Conservation (phyloP, 2,329 filamentous ascomycete species). For the Cytospora mali region DNA sequence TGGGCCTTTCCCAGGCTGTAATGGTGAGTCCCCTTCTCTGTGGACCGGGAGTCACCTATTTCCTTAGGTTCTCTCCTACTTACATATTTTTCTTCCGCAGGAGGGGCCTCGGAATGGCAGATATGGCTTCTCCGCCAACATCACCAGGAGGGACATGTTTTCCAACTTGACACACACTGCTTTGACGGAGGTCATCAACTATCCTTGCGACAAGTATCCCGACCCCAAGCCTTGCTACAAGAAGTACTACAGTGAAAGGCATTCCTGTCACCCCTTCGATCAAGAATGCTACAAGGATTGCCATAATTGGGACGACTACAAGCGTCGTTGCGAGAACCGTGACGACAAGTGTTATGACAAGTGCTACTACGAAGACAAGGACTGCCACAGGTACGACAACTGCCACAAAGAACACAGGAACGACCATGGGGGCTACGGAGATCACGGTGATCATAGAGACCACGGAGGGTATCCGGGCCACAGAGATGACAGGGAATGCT, state of each 20-base stretch:
- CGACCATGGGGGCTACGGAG: not conserved
- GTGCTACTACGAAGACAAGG: conserved; percentile 16
- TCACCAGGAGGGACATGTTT: not conserved
- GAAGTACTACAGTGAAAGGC: conserved; percentile 17
- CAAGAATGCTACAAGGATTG: conserved; percentile 18
- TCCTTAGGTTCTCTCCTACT: not conserved
- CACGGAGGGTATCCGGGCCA: no score
- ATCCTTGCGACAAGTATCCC: conserved; percentile 11
- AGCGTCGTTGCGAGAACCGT: conserved; percentile 10
- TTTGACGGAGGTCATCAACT: not conserved
- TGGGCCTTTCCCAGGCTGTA: conserved; percentile 17
- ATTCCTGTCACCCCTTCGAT: conserved; percentile 22
- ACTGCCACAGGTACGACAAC: conserved; percentile 8
- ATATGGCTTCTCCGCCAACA: conserved; percentile 1
- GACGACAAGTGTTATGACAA: conserved; percentile 10
- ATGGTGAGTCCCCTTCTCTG: not conserved
- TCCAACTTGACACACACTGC: not conserved
- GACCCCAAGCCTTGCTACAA: conserved; percentile 8
- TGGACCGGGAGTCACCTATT: not conserved
- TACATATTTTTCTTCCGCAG: not conserved
- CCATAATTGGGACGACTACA: conserved; percentile 21
- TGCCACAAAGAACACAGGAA: not conserved
- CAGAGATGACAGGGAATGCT: not conserved
- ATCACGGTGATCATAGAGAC: not conserved
- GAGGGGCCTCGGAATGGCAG: not conserved